Base-by-base conservation (phyloP, 176 grass and related monocot genomes). In the Eragrostis nindensis region DNA sequence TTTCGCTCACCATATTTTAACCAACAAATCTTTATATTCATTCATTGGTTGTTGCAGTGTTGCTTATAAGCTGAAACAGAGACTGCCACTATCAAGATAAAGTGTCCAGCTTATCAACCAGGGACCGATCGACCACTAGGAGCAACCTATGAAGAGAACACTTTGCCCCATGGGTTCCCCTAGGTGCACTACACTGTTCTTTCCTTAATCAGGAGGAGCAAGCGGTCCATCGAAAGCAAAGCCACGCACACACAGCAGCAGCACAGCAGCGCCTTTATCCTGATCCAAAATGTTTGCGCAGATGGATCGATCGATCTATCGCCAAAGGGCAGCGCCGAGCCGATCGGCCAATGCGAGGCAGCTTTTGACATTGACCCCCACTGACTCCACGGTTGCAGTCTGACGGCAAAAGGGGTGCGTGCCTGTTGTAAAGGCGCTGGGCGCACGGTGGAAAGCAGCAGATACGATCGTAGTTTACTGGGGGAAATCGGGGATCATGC, bases 201-300 rank as follows among this genome's bases (percentile, higher is more conserved):
- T 89, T 81, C 82, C 87, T 89, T 89, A 89, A 89, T 60, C 77
- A 89, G 77, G 77, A 66, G 82, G 77, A 62, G 82, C 87, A 89
- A 75, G n/a, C 10, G 27, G 68, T 40, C 55, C 43, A 26, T n/a
- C 69, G 44, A 74, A 79, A 56, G 40, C 59, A 66, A 79, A 27
- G 77, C 30, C 11, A 36, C 32, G 32, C 32, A n/a, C n/a, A n/a
- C n/a, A n/a, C n/a, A 36, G 32, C 32, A 36, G n/a, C n/a, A n/a
- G n/a, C n/a, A 36, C 32, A 4, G 32, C 32, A 65, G 19, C 57
- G 0, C 12, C 25, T 68, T 46, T 55, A 21, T 36, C 57, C 38
- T 24, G 46, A 66, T 55, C 75, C 70, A 66, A 74, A 88, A 36
- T 21, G 42, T 49, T 25, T 27, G 41, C 21, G 54, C 67, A 73